These are phyloP conservation scores for Neonothopanus nambi DNA, from an alignment of 1,284 basidiomycete species.

Conservation along the genomic window DNA sequence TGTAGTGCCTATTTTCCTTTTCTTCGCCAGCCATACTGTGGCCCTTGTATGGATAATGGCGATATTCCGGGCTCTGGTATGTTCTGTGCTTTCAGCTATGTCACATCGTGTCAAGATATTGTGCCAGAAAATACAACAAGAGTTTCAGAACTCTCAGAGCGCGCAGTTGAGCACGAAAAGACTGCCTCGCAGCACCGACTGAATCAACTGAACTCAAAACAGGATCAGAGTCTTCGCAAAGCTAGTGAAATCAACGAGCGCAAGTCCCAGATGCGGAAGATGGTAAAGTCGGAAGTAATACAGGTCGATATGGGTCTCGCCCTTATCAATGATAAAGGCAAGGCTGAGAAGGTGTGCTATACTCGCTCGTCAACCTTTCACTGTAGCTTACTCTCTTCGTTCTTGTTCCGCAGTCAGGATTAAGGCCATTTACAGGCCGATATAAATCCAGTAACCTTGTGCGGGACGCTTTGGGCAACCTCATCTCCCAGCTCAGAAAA, in stretches of 20 bases:
- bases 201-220: neutral
- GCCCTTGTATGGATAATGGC: neutral
- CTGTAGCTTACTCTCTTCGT: neutral
- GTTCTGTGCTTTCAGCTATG: neutral
- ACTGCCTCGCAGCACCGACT: neutral
- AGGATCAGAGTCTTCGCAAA: neutral
- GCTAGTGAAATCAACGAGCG: neutral
- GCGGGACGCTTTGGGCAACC: neutral
- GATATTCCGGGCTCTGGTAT: neutral
- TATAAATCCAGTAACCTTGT: neutral
- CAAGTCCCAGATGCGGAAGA: neutral
- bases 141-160: neutral
- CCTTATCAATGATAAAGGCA: too few relatives aligned
- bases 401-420: too few relatives aligned
- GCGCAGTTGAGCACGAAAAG: neutral
- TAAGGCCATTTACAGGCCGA: neutral
- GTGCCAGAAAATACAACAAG: neutral
- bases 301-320: neutral
- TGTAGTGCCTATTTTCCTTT: conserved; percentile 1
- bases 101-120: too few relatives aligned
- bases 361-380: too few relatives aligned
- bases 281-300: neutral
- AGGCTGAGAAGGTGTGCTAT: neutral
- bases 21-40: neutral
- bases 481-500: too few relatives aligned